Base-by-base conservation (phyloP, 2,329 filamentous ascomycete species). In the Ilyonectria sp. region DNA sequence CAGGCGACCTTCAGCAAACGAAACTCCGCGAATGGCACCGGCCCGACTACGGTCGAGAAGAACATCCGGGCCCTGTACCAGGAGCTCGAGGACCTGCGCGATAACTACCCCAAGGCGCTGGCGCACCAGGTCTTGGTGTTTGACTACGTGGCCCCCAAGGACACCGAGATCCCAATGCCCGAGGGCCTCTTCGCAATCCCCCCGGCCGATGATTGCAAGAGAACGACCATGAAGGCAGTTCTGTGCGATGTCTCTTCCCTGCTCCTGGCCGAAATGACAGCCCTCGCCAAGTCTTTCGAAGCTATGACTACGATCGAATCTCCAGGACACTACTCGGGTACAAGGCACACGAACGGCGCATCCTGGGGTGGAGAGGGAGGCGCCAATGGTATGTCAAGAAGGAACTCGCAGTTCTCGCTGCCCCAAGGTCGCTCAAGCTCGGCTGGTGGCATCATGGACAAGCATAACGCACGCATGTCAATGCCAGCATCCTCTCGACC, bases 61-160 rank as follows among this genome's bases (percentile, higher is more conserved):
- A 90, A 91, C 70, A 84, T 90, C 37, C 83, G 88, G 31, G 82
- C 86, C 5, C 78, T 92, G 40, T 86, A 90, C 67, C 89, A 92
- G 76, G 92, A 94, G 75, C 84, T 97, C 35, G 89, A 93, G 76
- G 87, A 89, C 64, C 80, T 96, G 68, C 88, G 89, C 75, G 92
- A 94, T 77, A 86, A 87, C 69, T 94, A 94, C 77, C 90, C 92
- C 21, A 92, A 92, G 75, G 92, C 92, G 1, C 85, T 97, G 58
- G 89, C 94, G 1, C 93, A 96, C 74, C 92, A 92, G 66, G 86
- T 96, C 13, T 81, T 97, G 59, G 83, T 97, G 35, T 97, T 97
- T 79, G 94, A 97, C 78, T 92, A 92, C 77, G 80, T 83, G 7
- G 79, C 84, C 17, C 80, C 84, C 2, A 76, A 82, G 49, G 83